Base-by-base conservation (phyloP, 179 eudicot species). In the Pouteria campechiana region DNA sequence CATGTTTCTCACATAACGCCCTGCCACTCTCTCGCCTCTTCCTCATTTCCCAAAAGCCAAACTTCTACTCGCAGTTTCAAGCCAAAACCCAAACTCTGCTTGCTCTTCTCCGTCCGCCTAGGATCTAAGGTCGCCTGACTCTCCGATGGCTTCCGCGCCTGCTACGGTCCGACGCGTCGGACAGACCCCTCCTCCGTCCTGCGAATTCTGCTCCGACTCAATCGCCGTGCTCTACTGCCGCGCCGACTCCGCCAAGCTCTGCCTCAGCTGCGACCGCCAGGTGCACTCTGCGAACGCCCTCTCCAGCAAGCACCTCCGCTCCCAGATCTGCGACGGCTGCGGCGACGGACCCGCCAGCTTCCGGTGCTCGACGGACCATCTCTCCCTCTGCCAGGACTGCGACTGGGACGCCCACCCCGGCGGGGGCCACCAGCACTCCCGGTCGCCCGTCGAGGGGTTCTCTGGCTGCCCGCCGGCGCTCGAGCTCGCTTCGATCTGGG, bases 231-330 rank as follows among this genome's bases (percentile, higher is more conserved):
- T 90, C 22, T 82, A 65, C 70, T 90, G 98, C 72, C 59, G 78
- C 17, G 96, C 96, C 1, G 98, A 90, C 69, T 53, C 64, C 0
- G 98, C 96, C 1, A 86, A 70, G 65, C 92, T 90, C 7, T 90
- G 98, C 44, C n/a, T 86, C 5, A 6, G 44, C 6, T 90, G 98
- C 54, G 98, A 90, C 72, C 79, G 61, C 2, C 85, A 68, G 40
- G 98, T 90, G 6, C 96, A 90, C 77, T 65, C 92, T 3, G 96
- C 98, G 29, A 90, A 90, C 64, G 72, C 92, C 1, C 77, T 90
- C 15, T 76, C 94, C 1, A 52, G 17, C 35, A 90, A 81, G 51
- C 98, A 90, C 61, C 37, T 61, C 15, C 76, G 98, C 3, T 65
- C 66, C 1, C 95, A 67, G 71, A 70, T 90, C 72, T 86, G 95